Evolutionary conservation across 768 basidiomycete genomes (phyloP).

Genomic region (Suillus bovinus): DNA sequence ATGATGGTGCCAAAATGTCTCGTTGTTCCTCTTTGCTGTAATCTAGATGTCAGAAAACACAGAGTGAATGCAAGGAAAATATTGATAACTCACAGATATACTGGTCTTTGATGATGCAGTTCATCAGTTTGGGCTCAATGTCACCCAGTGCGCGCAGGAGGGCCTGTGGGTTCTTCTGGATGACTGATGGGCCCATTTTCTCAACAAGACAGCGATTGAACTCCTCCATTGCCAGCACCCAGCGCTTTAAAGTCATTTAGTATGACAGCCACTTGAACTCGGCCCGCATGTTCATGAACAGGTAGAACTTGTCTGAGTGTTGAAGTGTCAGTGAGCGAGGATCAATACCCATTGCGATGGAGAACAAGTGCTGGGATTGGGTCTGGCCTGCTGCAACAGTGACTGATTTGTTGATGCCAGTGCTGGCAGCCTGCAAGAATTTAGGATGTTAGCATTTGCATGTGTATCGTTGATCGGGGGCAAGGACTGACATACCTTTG

Average conservation of each 20-base stretch:
- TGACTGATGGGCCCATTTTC: background rate
- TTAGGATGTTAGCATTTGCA: too few species aligned
- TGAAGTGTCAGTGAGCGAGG: constrained; percentile 6
- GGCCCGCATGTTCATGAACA: constrained; percentile 23
- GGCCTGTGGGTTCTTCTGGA: constrained; percentile 17
- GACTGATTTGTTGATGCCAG: too few species aligned
- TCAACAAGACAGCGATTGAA: constrained; percentile 12
- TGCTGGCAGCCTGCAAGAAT: too few species aligned
- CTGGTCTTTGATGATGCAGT: constrained; percentile 10
- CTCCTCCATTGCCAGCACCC: constrained; percentile 12
- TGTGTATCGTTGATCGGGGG: background rate
- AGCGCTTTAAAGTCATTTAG: constrained; percentile 18
- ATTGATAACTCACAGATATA: constrained; percentile 14
- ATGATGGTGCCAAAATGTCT: constrained; percentile 17
- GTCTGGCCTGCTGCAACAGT: background rate
- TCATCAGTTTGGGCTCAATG: constrained; percentile 14
- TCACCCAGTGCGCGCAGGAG: constrained; percentile 15
- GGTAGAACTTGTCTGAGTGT: constrained; percentile 15
- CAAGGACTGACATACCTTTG: background rate
- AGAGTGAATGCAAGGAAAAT: constrained; percentile 1
- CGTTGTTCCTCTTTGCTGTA: constrained; percentile 8
- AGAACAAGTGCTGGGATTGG: background rate
- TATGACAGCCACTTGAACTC: constrained; percentile 20
- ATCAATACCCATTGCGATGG: constrained; percentile 6
- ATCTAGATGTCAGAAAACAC: background rate